phyloP scores from a whole-genome alignment of 2,329 filamentous ascomycete genomes.

The Simplicillium sp. region DNA sequence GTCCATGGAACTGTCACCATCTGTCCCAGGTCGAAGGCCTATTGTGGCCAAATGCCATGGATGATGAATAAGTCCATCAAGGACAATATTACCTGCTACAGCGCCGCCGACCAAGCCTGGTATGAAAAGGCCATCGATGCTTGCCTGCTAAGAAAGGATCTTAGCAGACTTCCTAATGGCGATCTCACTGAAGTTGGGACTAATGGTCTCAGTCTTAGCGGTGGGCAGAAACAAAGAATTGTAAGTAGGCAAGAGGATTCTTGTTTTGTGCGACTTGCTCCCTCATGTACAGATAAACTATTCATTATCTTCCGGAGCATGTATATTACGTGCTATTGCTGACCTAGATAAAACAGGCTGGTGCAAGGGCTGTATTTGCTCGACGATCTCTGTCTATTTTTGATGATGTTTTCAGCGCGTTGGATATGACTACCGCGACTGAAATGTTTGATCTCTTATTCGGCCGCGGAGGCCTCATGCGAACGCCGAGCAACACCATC shows the following conservation, averaged over 20 bases:
- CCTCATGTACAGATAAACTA: slow-evolving; percentile 21
- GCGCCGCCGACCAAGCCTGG: slow-evolving; percentile 10
- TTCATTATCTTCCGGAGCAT: no score
- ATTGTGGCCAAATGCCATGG: slow-evolving; percentile 17
- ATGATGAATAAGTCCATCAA: slow-evolving; percentile 12
- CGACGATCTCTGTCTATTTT: neutral
- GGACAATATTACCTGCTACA: slow-evolving; percentile 13
- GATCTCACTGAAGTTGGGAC: slow-evolving; percentile 22
- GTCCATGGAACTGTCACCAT: slow-evolving; percentile 7
- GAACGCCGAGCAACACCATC: neutral
- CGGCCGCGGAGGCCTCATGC: neutral
- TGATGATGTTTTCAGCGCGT: slow-evolving; percentile 1
- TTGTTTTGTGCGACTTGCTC: no score
- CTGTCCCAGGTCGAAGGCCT: slow-evolving; percentile 8
- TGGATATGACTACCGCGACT: neutral
- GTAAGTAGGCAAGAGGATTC: no score
- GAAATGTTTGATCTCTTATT: neutral
- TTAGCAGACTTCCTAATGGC: slow-evolving; percentile 15
- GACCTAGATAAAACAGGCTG: neutral
- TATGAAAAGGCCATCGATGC: slow-evolving; percentile 8
- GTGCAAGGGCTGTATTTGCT: neutral
- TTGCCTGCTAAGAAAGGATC: slow-evolving; percentile 14
- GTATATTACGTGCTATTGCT: neutral
- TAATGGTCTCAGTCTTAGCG: slow-evolving; percentile 24
- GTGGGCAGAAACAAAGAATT: no score